These are phyloP conservation scores for Chaetomium olivaceum DNA, from an alignment of 2,329 filamentous ascomycete genomes.

Conservation along the genomic window DNA sequence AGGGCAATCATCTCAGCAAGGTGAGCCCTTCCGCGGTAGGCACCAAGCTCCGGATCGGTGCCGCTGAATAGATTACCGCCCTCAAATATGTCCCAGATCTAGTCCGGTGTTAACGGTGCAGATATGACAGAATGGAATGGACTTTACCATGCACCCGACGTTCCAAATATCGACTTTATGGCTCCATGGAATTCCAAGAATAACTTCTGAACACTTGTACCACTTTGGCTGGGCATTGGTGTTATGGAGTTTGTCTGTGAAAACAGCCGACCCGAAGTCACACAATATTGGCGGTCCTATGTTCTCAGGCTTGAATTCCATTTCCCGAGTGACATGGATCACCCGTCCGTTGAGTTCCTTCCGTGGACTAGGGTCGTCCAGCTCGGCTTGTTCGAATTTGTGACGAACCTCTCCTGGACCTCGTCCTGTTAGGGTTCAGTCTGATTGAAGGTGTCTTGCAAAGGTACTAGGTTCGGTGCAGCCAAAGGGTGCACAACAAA, in stretches of 20 bases:
- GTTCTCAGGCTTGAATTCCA: no score
- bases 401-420: no score
- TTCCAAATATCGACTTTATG: constrained; percentile 56
- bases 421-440: no score
- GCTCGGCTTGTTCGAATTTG: constrained; percentile 33
- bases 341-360: constrained; percentile 44
- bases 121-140: constrained; percentile 1
- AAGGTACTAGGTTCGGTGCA: no score
- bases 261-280: constrained; percentile 51
- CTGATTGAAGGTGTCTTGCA: no score
- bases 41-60: neutral
- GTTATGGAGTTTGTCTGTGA: constrained; percentile 39
- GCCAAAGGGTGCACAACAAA: no score
- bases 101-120: constrained; percentile 12
- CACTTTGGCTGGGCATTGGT: constrained; percentile 44
- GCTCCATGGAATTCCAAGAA: constrained; percentile 48
- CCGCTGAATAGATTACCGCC: constrained; percentile 44
- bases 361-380: constrained; percentile 43
- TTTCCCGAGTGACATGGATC: constrained; percentile 45
- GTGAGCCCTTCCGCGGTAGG: constrained; percentile 12
- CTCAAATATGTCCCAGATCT: constrained; percentile 54
- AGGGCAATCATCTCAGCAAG: constrained; percentile 12
- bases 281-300: constrained; percentile 44
- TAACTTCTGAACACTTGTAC: constrained; percentile 50
- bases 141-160: constrained; percentile 48